Evolutionary conservation across 345 rosid species (phyloP).

Genomic region (Citrus trifoliata): DNA sequence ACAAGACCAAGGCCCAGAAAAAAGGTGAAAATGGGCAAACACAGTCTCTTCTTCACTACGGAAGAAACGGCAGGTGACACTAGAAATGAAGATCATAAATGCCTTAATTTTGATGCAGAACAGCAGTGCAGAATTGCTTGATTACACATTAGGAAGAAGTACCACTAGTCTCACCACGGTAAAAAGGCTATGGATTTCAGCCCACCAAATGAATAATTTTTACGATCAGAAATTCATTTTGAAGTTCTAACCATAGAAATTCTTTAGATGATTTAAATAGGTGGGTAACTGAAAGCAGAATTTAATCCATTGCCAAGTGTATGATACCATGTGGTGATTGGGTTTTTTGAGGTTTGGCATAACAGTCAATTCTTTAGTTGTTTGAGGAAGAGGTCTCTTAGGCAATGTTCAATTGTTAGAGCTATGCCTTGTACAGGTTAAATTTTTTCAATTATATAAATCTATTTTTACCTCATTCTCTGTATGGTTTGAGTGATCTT

Average conservation of each 20-base stretch:
- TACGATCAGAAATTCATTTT: not conserved
- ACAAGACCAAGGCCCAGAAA: slow-evolving; percentile 42
- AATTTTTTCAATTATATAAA: not conserved
- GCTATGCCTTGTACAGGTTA: slow-evolving; percentile 25
- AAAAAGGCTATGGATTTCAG: not conserved
- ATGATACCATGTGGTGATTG: not conserved
- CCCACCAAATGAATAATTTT: not conserved
- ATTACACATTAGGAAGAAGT: not conserved
- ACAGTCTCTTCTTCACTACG: slow-evolving; percentile 31
- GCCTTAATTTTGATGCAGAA: not conserved
- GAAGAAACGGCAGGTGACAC: slow-evolving; percentile 35
- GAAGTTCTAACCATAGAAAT: slow-evolving; percentile 7
- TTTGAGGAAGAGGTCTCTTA: slow-evolving; percentile 8
- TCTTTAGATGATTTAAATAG: not conserved
- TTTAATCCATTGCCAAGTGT: not conserved
- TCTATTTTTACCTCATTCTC: slow-evolving; percentile 1
- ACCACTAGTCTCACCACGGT: not conserved
- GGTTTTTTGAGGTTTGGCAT: not conserved
- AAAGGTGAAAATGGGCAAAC: slow-evolving; percentile 24
- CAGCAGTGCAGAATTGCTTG: slow-evolving; percentile 6
- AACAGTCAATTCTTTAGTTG: slow-evolving; percentile 3
- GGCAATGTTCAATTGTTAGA: slow-evolving; percentile 2
- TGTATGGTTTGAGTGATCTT: slow-evolving; percentile 7
- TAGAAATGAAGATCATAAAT: not conserved
- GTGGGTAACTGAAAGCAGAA: slow-evolving; percentile 6